Base-by-base conservation (phyloP, 1,284 basidiomycete species). In the Amylostereum chailletii region DNA sequence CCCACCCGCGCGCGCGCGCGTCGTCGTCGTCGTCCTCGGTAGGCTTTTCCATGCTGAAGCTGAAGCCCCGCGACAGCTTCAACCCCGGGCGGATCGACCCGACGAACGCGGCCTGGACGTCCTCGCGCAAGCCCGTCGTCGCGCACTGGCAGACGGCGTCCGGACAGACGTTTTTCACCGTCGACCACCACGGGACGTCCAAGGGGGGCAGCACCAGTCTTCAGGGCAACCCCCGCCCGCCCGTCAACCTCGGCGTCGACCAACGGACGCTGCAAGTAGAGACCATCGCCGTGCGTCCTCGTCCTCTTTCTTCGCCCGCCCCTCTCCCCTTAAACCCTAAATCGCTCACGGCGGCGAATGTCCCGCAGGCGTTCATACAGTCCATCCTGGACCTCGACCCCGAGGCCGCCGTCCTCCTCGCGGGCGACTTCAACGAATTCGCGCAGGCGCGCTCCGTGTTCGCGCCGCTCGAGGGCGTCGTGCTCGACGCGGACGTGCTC, bases 71-170 rank as follows among this genome's bases (percentile, higher is more conserved):
- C 19, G 19, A 19, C 34, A 82, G 79, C 53, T 71, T 75, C 54
- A 83, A 84, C 58, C 81, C 81, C 34, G 80, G 79, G 31, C 75
- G 80, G 44, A 75, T 85, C 48, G 75, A 81, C 42, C 81, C 82
- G 3, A 68, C 62, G 8, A 77, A 76, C 57, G 45, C 60, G 11
- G 79, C 77, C 3, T 85, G 81, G 80, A 66, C 66, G n/a, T 66
- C 69, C 26, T 75, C 79, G 5, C 72, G 81, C 47, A 83, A 85
- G 59, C 81, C 82, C 0, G 66, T 85, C 10, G 79, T 74, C 4
- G 79, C 79, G 1, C 70, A 71, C 44, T 83, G 79, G 77, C 60
- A 71, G 54, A 79, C 77, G 1, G 52, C 64, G 3, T 59, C 60
- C 3, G 77, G 77, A 8, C 53, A 65, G 7, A 67, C 69, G 2